Base-by-base conservation (phyloP, 768 basidiomycete genomes). In the Phanerodontia chrysosporium region DNA sequence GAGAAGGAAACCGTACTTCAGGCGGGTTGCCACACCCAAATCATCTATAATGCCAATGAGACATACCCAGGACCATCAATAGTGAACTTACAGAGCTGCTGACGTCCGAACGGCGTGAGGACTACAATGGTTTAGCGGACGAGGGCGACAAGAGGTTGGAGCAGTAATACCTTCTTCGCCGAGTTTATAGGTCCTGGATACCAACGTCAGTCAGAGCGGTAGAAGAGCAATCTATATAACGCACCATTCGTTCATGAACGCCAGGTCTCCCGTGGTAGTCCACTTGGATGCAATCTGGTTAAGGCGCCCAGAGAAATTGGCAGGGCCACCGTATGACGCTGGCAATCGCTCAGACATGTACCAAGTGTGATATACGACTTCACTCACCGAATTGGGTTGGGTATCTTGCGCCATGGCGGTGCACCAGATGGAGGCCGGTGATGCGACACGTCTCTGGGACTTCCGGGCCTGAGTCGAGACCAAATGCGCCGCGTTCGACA, bases 51-150 rank as follows among this genome's bases (percentile, higher is more conserved):
- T 30, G 27, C 24, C 45, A 57, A 21, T 39, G 6, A 55, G 44
- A 55, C 12, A 24, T 32, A 18, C 42, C 3, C 35, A 29, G 9
- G n/a, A n/a, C 28, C 14, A 22, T 28, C 51, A 28, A 24, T 8
- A 35, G 9, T 48, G n/a, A 24, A 74, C 86, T 58, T 58, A 89
- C 87, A 95, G 3, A 95, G 74, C 64, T 97, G 93, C 65, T 90
- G 85, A 49, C 94, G 77, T 49, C 94, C 93, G 61, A 95, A 95
- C 0, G 93, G 91, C n/a, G 93, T 94, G 59, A 95, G 74, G 30
- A 91, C 87, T 90, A 59, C 22, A 42, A 74, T 44, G 58, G 59
- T 18, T 45, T 18, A 36, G 32, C 42, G 45, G 14, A 18, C 10
- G 22, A 36, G 16, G 16, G 14, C 44, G 30, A 25, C 29, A 25